Evolutionary conservation across 345 rosid genomes (phyloP).

Genomic region (Murraya koenigii): DNA sequence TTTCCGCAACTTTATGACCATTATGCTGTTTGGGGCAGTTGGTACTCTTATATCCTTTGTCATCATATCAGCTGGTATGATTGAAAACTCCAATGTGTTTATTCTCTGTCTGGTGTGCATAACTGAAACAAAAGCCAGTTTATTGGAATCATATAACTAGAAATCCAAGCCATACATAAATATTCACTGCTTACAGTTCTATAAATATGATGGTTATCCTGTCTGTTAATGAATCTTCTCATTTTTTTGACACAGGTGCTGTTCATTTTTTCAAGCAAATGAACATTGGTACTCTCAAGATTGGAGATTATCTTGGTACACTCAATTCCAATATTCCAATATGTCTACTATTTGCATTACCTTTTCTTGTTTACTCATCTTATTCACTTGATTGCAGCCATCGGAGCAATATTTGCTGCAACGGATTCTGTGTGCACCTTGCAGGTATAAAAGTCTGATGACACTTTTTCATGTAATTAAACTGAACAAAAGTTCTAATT

Average conservation of each 20-base stretch:
- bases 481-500: neutral
- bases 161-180: neutral
- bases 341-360: neutral
- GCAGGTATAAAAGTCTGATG: conserved; percentile 49
- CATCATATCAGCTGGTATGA: conserved; percentile 74
- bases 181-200: neutral
- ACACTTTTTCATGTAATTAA: conserved; percentile 9
- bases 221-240: conserved; percentile 4
- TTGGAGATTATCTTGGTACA: conserved; percentile 85
- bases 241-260: conserved; percentile 49
- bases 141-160: neutral
- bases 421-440: conserved; percentile 98
- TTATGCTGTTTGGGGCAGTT: conserved; percentile 86
- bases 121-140: neutral
- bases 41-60: conserved; percentile 90
- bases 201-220: neutral
- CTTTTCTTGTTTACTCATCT: conserved; percentile 15
- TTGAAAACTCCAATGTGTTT: neutral
- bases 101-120: neutral
- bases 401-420: conserved; percentile 96
- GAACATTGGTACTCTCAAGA: conserved; percentile 57
- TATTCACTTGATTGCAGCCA: conserved; percentile 49
- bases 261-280: conserved; percentile 64
- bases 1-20: conserved; percentile 95
- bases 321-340: neutral